Conservation (phyloP, 495 filamentous ascomycete genomes). For the Aspergillus saccharolyticus region DNA sequence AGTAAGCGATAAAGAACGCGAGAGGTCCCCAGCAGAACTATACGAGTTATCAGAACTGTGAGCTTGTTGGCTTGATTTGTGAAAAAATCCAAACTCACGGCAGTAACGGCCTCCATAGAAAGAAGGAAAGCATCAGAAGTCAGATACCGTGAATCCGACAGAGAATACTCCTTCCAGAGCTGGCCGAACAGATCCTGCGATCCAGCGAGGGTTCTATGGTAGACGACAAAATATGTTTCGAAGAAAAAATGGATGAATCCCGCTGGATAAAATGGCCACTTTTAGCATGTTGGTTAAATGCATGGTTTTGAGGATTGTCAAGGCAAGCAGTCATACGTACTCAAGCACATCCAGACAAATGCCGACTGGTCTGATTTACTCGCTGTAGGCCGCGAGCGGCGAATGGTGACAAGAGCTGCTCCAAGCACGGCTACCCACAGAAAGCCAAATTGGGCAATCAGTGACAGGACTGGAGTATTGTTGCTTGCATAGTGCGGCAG, state of each 20-base stretch:
- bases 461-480: constrained; percentile 1
- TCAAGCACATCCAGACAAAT: constrained; percentile 14
- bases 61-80: not conserved
- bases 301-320: too few species aligned
- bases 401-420: not conserved
- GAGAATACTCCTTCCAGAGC: constrained; percentile 78
- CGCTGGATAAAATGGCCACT: constrained; percentile 15
- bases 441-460: constrained; percentile 7
- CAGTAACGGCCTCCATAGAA: constrained; percentile 71
- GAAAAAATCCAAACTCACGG: constrained; percentile 15
- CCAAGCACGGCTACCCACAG: constrained; percentile 4
- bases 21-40: constrained; percentile 68
- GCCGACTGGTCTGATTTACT: constrained; percentile 7
- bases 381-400: constrained; percentile 6
- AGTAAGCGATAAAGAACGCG: constrained; percentile 54
- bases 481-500: not conserved
- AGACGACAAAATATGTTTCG: constrained; percentile 66
- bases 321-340: not conserved
- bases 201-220: constrained; percentile 44
- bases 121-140: constrained; percentile 67
- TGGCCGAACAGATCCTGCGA: constrained; percentile 56
- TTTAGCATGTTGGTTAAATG: too few species aligned
- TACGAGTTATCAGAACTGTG: not conserved
- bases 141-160: constrained; percentile 73
- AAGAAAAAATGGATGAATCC: constrained; percentile 66